Conservation (phyloP, 2,329 filamentous ascomycete genomes). For the Penicillium sp. region DNA sequence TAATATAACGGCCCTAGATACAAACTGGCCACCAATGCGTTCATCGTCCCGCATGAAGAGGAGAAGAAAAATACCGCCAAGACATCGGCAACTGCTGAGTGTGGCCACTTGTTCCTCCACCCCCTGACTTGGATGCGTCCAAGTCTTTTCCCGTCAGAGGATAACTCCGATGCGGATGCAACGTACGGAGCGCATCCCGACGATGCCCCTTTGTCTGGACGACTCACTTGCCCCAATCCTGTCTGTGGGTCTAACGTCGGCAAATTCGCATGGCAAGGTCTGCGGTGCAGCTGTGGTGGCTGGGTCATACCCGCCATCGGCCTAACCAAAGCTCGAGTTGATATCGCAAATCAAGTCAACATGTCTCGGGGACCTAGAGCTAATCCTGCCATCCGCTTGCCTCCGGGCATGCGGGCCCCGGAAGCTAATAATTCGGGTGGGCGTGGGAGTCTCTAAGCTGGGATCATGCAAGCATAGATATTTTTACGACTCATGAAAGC, state of each 20-base stretch:
- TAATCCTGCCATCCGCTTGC: conserved; percentile 38
- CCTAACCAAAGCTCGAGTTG: conserved; percentile 77
- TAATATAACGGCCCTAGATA: conserved; percentile 44
- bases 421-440: conserved; percentile 14
- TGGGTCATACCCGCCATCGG: conserved; percentile 94
- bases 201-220: conserved; percentile 77
- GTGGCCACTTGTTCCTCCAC: conserved; percentile 87
- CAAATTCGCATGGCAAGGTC: conserved; percentile 94
- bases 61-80: conserved; percentile 24
- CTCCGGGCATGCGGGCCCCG: conserved; percentile 37
- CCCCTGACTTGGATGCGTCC: conserved; percentile 93
- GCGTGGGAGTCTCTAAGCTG: conserved; percentile 26
- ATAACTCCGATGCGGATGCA: conserved; percentile 10
- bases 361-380: conserved; percentile 18
- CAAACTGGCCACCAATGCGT: conserved; percentile 64
- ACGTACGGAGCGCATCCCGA: conserved; percentile 46
- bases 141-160: conserved; percentile 57
- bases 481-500: conserved; percentile 19
- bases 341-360: conserved; percentile 59
- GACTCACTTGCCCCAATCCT: conserved; percentile 75
- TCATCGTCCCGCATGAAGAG: conserved; percentile 65
- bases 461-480: conserved; percentile 10
- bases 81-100: conserved; percentile 46
- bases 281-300: conserved; percentile 84
- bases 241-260: conserved; percentile 83